Evolutionary conservation across 2,329 filamentous ascomycete genomes (phyloP).

Genomic region (Emergomyces pasteurianus): DNA sequence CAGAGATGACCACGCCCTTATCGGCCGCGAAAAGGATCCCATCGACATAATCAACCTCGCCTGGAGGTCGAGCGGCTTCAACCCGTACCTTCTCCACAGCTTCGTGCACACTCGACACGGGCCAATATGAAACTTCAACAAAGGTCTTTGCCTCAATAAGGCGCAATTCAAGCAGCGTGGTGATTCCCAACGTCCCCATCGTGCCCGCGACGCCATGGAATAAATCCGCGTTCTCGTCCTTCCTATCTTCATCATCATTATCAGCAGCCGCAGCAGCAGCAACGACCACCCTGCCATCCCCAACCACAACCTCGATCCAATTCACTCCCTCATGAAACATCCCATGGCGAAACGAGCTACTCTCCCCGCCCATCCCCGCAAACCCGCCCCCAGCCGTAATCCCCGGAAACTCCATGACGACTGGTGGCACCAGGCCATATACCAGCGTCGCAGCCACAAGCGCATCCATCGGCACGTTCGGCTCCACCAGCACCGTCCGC

Average conservation of each 20-base stretch:
- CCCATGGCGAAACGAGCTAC: constrained; percentile 53
- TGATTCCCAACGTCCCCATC: constrained; percentile 50
- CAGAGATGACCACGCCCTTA: constrained; percentile 46
- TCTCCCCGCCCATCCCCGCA: constrained; percentile 55
- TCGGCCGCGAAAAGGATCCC: constrained; percentile 49
- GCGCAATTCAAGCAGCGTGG: constrained; percentile 48
- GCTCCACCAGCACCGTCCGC: constrained; percentile 52
- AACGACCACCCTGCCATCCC: constrained; percentile 42
- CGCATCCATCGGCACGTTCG: constrained; percentile 57
- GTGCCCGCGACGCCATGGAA: constrained; percentile 49
- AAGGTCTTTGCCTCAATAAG: constrained; percentile 42
- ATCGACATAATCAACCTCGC: constrained; percentile 36
- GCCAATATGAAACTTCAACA: constrained; percentile 52
- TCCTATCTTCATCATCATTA: no score
- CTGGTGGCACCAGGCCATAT: constrained; percentile 47
- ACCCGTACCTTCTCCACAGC: constrained; percentile 13
- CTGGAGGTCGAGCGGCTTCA: background rate
- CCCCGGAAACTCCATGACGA: constrained; percentile 61
- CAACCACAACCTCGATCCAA: constrained; percentile 51
- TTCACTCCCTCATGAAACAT: constrained; percentile 54
- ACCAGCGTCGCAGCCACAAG: constrained; percentile 47
- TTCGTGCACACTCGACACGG: constrained; percentile 37
- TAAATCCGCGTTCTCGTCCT: constrained; percentile 34
- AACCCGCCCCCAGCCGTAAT: constrained; percentile 59
- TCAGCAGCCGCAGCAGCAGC: constrained; percentile 24